Base-by-base conservation (phyloP, 2,329 filamentous ascomycete species). In the Leptographium wingfieldii region DNA sequence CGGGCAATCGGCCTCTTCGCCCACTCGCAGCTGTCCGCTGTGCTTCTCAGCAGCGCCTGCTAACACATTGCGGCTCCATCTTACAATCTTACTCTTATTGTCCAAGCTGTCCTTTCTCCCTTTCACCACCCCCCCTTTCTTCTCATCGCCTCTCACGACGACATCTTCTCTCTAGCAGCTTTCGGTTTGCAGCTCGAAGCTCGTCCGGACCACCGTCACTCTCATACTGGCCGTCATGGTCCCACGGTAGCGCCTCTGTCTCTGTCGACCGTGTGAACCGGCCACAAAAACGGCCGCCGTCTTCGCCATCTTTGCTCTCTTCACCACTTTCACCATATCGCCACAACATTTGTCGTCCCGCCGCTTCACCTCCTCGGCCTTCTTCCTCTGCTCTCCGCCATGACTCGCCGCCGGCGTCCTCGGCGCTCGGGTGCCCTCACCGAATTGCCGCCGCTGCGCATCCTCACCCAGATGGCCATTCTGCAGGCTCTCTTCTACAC, bases 381-480 rank as follows among this genome's bases (percentile, higher is more conserved):
- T 7, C 29, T 31, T 31, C 29, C 7, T 31, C 29, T 31, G 29
- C 29, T 35, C 33, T 7, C 46, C 33, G 22, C 12, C 35, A 81
- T 84, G 81, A 70, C 80, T 51, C 79, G 81, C 62, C 74, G 81
- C 61, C 76, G 80, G 63, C 77, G 79, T 66, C 80, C 81, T 59
- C 81, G 80, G 57, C 79, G 82, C 67, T 73, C 81, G 55, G 82
- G 82, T 71, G 81, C 82, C 65, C 76, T 83, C 49, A 73, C 79
- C 59, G 82, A 85, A 65, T 77, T 85, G n/a, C 81, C 79, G 12
- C 82, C 82, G 11, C 73, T 83, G 63, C 79, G 77, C 64, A 82
- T 85, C 68, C 76, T 82, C 55, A 71, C 74, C 62, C 82, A 85
- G 71, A 84, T 85, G 67, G 75, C 77, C 51, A 73, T 75, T 14